phyloP scores from a whole-genome alignment of 495 filamentous ascomycete genomes.

The Annulohypoxylon nitens region DNA sequence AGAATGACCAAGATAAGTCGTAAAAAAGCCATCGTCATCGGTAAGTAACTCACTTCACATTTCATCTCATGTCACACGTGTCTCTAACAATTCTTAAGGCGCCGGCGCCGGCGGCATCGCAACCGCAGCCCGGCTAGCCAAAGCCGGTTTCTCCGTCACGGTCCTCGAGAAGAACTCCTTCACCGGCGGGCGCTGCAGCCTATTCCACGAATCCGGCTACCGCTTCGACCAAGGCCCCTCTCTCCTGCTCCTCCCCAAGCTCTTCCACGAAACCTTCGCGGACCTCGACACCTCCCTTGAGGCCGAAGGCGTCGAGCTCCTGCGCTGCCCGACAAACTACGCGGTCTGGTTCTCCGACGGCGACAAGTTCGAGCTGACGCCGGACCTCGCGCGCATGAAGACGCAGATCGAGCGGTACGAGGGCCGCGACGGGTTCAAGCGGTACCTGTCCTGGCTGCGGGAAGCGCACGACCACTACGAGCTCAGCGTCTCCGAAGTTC shows the following conservation, averaged over 20 bases:
- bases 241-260: constrained; percentile 73
- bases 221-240: constrained; percentile 81
- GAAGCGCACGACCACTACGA: constrained; percentile 77
- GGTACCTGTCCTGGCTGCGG: constrained; percentile 71
- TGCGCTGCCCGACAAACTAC: constrained; percentile 80
- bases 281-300: constrained; percentile 71
- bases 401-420: constrained; percentile 74
- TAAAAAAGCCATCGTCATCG: constrained; percentile 63
- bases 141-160: constrained; percentile 73
- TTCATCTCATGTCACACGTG: neutral
- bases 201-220: constrained; percentile 68
- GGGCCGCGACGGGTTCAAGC: constrained; percentile 71
- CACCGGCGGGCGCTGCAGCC: constrained; percentile 73
- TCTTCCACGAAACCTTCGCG: constrained; percentile 72
- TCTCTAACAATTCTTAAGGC: constrained; percentile 55
- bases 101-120: constrained; percentile 77
- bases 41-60: constrained; percentile 46
- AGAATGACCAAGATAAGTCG: constrained; percentile 30
- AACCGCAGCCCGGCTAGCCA: constrained; percentile 74
- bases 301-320: constrained; percentile 69
- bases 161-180: constrained; percentile 77
- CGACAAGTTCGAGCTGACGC: constrained; percentile 68
- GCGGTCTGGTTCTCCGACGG: constrained; percentile 75
- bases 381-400: constrained; percentile 73
- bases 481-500: constrained; percentile 68